Evolutionary conservation across 2,329 filamentous ascomycete genomes (phyloP), one percentile per base, ranked within the genome.

Genomic region (Neonectria magnoliae): DNA sequence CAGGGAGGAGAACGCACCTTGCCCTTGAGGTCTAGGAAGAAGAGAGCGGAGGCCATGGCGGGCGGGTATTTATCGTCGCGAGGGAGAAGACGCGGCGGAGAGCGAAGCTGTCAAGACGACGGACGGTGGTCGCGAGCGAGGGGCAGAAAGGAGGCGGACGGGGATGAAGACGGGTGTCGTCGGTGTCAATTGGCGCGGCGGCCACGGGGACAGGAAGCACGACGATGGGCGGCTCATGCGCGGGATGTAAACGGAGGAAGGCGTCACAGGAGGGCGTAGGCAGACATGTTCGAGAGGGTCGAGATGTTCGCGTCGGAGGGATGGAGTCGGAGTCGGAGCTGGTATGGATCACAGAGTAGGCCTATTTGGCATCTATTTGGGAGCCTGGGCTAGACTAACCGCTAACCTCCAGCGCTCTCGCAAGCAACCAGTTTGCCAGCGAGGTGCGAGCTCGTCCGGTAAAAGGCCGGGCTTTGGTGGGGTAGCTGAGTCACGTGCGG

Each of bases 21-120:
- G 93, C 96, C 96, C 93, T 99, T 99, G 73, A 99, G 88, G 81
- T 99, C 96, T 76, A 99, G 91, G 81, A 99, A 99, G 88, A 99
- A 99, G 76, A 99, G 80, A 70, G 96, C 96, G 66, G 96, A 99
- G 74, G 96, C 96, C 96, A 99, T 99, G 78, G 74, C 85, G 81
- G 63, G 60, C 65, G 61, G 62, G 60, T 68, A 65, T 70, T 68
- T 68, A 70, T 70, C 72, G 72, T 70, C 66, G 64, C 10, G 62
- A 61, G 59, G 55, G 50, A 56, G 69, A 69, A 65, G 64, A 61
- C 65, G 67, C 70, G 67, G 62, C 66, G 62, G 59, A 66, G 47
- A 55, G 62, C 56, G 51, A 53, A 50, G 62, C 55, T 53, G 33
- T 48, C 41, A 58, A 54, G 62, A 42, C 48, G 56, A 18, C 20